These are phyloP conservation scores for Wickerhamiella kurtzmanii DNA, from an alignment of 805 yeast species.

Conservation along the genomic window DNA sequence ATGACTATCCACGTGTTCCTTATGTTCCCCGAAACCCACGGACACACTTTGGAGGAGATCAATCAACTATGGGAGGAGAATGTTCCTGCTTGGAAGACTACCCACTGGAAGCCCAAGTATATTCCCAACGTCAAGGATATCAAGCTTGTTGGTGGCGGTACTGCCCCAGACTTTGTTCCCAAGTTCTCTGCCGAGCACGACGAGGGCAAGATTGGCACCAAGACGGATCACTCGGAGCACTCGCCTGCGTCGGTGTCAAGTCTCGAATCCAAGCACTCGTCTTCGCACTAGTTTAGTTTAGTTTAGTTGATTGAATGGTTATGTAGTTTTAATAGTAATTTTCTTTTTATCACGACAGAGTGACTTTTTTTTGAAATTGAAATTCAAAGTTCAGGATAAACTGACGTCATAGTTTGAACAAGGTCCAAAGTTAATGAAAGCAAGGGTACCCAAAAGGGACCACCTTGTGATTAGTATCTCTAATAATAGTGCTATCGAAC, in stretches of 20 bases:
- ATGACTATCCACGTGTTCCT: slow-evolving; percentile 40
- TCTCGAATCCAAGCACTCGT: neutral
- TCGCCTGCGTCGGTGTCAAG: neutral
- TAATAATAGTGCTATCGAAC: too few relatives aligned
- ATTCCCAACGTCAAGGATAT: slow-evolving; percentile 17
- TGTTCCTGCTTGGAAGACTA: slow-evolving; percentile 19
- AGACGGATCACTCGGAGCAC: neutral
- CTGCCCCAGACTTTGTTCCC: slow-evolving; percentile 15
- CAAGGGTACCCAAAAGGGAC: too few relatives aligned
- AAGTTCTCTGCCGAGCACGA: neutral
- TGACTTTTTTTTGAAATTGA: neutral
- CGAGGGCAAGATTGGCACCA: neutral
- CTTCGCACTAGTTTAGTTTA: neutral
- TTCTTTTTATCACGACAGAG: too few relatives aligned
- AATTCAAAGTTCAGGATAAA: too few relatives aligned
- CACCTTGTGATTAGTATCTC: too few relatives aligned
- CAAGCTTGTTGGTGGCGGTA: slow-evolving; percentile 20
- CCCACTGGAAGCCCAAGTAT: slow-evolving; percentile 12
- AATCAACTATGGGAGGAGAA: slow-evolving; percentile 40
- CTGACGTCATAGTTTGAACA: too few relatives aligned
- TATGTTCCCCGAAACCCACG: slow-evolving; percentile 52
- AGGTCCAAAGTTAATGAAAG: too few relatives aligned
- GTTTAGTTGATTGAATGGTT: neutral
- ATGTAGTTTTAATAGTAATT: neutral
- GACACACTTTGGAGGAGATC: slow-evolving; percentile 53